Percentiles rank a stretch among this genome's conserved stretches.
These are phyloP conservation scores for Dictyostelium firmibasis DNA, from an alignment of 78 protist genomes.

Conservation along the genomic window DNA sequence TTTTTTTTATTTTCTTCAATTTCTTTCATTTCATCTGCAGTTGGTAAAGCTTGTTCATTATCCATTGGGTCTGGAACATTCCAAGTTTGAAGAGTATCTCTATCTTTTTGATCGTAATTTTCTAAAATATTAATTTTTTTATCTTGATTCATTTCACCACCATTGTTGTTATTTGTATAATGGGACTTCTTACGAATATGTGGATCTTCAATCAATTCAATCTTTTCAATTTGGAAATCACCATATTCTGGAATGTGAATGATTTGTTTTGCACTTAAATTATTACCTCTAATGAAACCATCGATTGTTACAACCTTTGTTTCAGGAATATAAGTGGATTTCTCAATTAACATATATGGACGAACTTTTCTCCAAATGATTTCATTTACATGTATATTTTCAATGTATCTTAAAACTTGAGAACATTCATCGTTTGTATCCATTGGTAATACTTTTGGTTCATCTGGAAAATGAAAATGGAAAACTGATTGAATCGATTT, in stretches of 20 bases:
- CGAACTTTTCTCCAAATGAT: constrained; percentile 41
- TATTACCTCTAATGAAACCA: constrained; percentile 77
- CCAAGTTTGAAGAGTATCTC: constrained; percentile 47
- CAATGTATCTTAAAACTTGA: constrained; percentile 18
- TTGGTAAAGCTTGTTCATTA: constrained; percentile 83
- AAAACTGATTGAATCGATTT: constrained; percentile 18
- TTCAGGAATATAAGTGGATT: background rate
- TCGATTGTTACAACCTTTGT: background rate
- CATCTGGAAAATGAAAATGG: constrained; percentile 77
- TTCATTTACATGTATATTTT: constrained; percentile 41
- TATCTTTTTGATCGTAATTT: background rate
- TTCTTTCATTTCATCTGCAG: constrained; percentile 83
- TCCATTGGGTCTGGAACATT: constrained; percentile 78
- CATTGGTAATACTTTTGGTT: constrained; percentile 81
- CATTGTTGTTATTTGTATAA: background rate
- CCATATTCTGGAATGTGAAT: constrained; percentile 86
- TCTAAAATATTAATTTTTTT: background rate
- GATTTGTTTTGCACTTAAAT: constrained; percentile 62
- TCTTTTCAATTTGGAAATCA: constrained; percentile 76
- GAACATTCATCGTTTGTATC: constrained; percentile 75
- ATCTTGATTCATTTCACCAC: constrained; percentile 11
- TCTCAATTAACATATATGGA: constrained; percentile 37
- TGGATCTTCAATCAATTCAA: constrained; percentile 31
- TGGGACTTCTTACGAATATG: constrained; percentile 5
- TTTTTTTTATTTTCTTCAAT: constrained; percentile 71